Evolutionary conservation across 2,329 filamentous ascomycete genomes (phyloP).

Genomic region (Chrysoporthe deuterocubensis): DNA sequence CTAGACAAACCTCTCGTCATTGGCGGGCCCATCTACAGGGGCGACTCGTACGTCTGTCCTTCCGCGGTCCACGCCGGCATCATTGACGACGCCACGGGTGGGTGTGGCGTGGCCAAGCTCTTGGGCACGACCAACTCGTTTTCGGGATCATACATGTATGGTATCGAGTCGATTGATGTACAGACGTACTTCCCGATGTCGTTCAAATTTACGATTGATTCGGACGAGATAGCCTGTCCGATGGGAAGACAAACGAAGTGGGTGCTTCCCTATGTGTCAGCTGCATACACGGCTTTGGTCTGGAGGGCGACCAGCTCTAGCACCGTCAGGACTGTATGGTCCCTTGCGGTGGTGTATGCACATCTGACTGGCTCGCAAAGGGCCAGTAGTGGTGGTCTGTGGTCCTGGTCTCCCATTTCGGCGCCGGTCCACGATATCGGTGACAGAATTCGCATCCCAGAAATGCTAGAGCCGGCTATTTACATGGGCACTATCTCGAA

Average conservation of each 20-base stretch:
- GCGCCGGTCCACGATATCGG: neutral
- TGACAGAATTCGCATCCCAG: neutral
- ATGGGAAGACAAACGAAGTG: constrained; percentile 81
- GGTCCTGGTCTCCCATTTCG: neutral
- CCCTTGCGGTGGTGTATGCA: constrained; percentile 13
- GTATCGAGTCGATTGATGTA: constrained; percentile 77
- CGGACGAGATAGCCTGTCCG: constrained; percentile 56
- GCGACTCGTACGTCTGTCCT: constrained; percentile 79
- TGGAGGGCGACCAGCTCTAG: constrained; percentile 82
- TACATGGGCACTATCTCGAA: constrained; percentile 84
- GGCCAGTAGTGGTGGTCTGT: neutral
- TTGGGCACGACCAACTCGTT: constrained; percentile 71
- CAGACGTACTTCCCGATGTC: constrained; percentile 88
- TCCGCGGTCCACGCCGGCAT: constrained; percentile 76
- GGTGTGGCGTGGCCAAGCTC: constrained; percentile 74
- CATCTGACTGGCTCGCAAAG: neutral
- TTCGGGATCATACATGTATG: constrained; percentile 65
- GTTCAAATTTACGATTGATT: constrained; percentile 65
- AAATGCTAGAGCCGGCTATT: constrained; percentile 27
- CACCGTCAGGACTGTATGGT: constrained; percentile 36
- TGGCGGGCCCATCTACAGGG: constrained; percentile 78
- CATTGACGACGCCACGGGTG: constrained; percentile 66
- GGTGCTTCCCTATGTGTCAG: constrained; percentile 81
- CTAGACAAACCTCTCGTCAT: constrained; percentile 67
- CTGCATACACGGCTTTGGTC: constrained; percentile 77